phyloP scores from a whole-genome alignment of 441 rosid genomes.

The Isatis lusitanica region DNA sequence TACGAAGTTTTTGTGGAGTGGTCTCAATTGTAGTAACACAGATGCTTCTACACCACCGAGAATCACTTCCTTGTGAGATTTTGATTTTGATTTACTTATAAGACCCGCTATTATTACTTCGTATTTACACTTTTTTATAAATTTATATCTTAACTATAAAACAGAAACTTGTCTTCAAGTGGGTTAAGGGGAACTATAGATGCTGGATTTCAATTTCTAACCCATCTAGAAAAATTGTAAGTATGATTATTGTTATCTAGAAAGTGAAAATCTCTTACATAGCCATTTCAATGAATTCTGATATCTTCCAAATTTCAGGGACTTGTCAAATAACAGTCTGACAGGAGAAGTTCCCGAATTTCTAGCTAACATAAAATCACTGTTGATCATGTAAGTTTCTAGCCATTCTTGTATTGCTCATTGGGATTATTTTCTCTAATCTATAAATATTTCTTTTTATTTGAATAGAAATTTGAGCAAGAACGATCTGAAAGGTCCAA shows the following conservation, averaged over 20 bases:
- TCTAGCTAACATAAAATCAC: not conserved
- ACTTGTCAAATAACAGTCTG: slow-evolving; percentile 20
- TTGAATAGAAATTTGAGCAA: slow-evolving; percentile 17
- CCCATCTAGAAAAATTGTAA: slow-evolving; percentile 9
- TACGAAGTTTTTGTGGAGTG: not conserved
- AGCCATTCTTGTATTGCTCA: no score
- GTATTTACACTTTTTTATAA: not conserved
- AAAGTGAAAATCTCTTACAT: not conserved
- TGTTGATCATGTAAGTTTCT: not conserved
- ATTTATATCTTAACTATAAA: not conserved
- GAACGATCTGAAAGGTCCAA: slow-evolving; percentile 3
- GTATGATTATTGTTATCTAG: not conserved
- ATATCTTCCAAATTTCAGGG: not conserved
- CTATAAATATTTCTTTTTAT: no score
- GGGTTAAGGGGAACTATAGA: slow-evolving; percentile 14
- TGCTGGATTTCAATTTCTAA: not conserved
- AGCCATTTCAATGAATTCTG: not conserved
- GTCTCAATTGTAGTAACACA: not conserved
- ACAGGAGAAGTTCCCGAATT: slow-evolving; percentile 17
- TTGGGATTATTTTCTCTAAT: no score
- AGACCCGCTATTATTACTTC: not conserved
- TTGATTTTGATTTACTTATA: no score
- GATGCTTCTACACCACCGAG: not conserved
- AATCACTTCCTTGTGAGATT: slow-evolving; percentile 32
- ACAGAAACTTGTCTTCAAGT: slow-evolving; percentile 26